Evolutionary conservation across 768 basidiomycete species (phyloP).

Genomic region (Tylopilus sp.): DNA sequence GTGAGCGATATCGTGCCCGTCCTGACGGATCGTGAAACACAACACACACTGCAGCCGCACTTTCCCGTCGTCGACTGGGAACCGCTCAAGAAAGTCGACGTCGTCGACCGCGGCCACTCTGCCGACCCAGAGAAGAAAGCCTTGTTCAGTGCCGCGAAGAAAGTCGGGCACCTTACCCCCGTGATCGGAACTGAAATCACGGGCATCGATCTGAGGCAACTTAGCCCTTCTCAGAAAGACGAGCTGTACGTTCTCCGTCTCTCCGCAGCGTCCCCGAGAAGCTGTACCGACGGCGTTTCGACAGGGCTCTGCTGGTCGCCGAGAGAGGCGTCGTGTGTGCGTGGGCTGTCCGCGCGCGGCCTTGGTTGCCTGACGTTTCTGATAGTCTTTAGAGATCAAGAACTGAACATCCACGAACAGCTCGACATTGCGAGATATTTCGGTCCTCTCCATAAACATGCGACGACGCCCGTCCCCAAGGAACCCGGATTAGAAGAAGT

Average conservation of each 20-base stretch:
- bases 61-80: conserved; percentile 66
- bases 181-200: conserved; percentile 71
- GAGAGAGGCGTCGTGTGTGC: conserved; percentile 76
- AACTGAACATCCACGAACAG: conserved; percentile 63
- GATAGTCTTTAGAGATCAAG: conserved; percentile 73
- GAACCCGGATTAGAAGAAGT: conserved; percentile 73
- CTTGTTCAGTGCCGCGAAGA: conserved; percentile 60
- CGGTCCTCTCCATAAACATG: conserved; percentile 79
- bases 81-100: conserved; percentile 54
- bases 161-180: conserved; percentile 66
- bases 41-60: conserved; percentile 43
- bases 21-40: not conserved
- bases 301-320: conserved; percentile 66
- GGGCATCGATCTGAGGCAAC: conserved; percentile 70
- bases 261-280: not conserved
- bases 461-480: conserved; percentile 72
- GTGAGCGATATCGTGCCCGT: conserved; percentile 29
- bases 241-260: conserved; percentile 63
- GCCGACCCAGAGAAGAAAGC: conserved; percentile 70
- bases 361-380: not conserved
- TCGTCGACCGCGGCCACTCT: conserved; percentile 62
- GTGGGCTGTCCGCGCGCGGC: conserved; percentile 14
- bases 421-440: conserved; percentile 69
- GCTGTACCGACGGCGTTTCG: conserved; percentile 8
- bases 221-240: conserved; percentile 68